These are phyloP conservation scores for Melampsora americana DNA, from an alignment of 1,284 basidiomycete species.

Conservation along the genomic window DNA sequence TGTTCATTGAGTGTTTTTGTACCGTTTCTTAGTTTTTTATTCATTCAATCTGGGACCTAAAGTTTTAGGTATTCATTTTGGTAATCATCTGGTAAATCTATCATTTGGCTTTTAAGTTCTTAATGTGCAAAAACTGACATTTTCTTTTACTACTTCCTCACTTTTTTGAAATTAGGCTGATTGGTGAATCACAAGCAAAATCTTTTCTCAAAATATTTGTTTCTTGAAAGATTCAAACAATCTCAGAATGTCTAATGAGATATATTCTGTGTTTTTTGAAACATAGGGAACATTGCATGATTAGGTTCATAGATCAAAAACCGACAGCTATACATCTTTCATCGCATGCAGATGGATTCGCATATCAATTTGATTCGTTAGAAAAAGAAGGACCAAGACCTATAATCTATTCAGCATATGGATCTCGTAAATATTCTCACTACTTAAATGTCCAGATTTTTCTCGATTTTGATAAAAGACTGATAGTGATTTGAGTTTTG, in stretches of 20 bases:
- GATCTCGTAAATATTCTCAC: constrained; percentile 19
- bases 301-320: constrained; percentile 21
- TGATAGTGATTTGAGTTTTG: neutral
- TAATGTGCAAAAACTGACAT: too few relatives aligned
- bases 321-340: constrained; percentile 34
- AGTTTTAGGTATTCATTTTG: constrained; percentile 31
- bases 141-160: neutral
- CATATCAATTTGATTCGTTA: constrained; percentile 21
- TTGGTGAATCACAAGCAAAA: neutral
- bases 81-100: constrained; percentile 17
- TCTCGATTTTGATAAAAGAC: too few relatives aligned
- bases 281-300: constrained; percentile 39
- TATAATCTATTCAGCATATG: constrained; percentile 31
- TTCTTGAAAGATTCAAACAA: too few relatives aligned
- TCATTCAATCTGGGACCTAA: constrained; percentile 37
- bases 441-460: too few relatives aligned
- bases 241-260: too few relatives aligned
- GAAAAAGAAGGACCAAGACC: constrained; percentile 17
- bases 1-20: neutral
- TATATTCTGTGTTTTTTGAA: too few relatives aligned
- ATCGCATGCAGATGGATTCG: constrained; percentile 19
- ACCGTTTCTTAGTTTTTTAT: constrained; percentile 19
- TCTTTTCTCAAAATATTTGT: neutral
- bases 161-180: neutral
- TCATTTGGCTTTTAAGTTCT: too few relatives aligned